Conservation (phyloP, 176 grass and related monocot genomes). For the Eremochloa ophiuroides region DNA sequence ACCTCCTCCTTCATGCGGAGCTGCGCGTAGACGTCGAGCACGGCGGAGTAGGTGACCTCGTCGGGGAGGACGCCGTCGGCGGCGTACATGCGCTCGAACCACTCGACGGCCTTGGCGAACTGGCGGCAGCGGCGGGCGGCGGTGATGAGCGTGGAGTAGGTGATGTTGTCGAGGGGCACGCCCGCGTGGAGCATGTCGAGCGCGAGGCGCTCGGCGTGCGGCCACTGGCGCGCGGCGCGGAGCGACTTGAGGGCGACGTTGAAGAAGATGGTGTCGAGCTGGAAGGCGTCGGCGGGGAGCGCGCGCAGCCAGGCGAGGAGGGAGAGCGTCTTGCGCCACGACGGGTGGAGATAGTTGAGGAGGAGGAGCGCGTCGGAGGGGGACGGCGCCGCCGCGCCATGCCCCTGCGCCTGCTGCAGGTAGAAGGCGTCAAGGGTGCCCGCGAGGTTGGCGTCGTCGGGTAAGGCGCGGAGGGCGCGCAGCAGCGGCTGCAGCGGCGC, state of each 20-base stretch:
- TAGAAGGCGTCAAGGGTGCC: slow-evolving; percentile 41
- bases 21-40: slow-evolving; percentile 72
- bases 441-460: slow-evolving; percentile 45
- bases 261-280: slow-evolving; percentile 71
- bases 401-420: neutral
- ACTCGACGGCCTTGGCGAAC: slow-evolving; percentile 64
- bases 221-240: slow-evolving; percentile 57
- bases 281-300: slow-evolving; percentile 17
- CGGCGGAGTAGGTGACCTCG: slow-evolving; percentile 83
- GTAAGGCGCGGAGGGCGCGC: slow-evolving; percentile 43
- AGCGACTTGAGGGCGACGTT: slow-evolving; percentile 85
- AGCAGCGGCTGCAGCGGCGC: slow-evolving; percentile 36
- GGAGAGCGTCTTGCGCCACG: slow-evolving; percentile 62
- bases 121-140: slow-evolving; percentile 65
- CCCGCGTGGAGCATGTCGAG: slow-evolving; percentile 57
- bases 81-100: slow-evolving; percentile 87
- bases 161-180: slow-evolving; percentile 80
- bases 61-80: slow-evolving; percentile 59
- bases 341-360: slow-evolving; percentile 62
- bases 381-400: slow-evolving; percentile 34
- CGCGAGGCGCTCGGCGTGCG: slow-evolving; percentile 54
- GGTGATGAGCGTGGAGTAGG: slow-evolving; percentile 89
- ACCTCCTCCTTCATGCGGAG: slow-evolving; percentile 71
- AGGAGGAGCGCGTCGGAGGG: slow-evolving; percentile 62
- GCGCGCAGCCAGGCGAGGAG: slow-evolving; percentile 53